Percentiles rank a stretch among this genome's conserved stretches.
These are phyloP conservation scores for Candida broadrunensis DNA, from an alignment of 805 yeast species.

Conservation along the genomic window DNA sequence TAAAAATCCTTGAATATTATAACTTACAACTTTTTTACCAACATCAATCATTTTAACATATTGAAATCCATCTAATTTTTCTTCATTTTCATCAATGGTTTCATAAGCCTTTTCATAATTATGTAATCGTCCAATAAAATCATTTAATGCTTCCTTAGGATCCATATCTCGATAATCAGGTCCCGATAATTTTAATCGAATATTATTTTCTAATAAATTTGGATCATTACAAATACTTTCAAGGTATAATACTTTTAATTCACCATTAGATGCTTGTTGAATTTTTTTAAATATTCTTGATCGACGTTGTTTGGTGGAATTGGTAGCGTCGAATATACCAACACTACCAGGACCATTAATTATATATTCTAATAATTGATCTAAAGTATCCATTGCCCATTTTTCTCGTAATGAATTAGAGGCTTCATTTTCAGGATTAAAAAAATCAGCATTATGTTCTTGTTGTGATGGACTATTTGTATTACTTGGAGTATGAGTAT, in stretches of 20 bases:
- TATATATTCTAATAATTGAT: slow-evolving; percentile 77
- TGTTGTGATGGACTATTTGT: slow-evolving; percentile 7
- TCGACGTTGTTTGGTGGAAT: slow-evolving; percentile 67
- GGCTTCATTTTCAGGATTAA: slow-evolving; percentile 71
- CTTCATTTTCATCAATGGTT: slow-evolving; percentile 80
- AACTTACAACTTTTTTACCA: slow-evolving; percentile 90
- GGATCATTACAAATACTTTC: slow-evolving; percentile 88
- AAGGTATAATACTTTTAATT: slow-evolving; percentile 74
- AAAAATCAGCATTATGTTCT: slow-evolving; percentile 77
- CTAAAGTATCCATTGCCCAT: slow-evolving; percentile 96
- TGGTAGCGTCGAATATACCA: slow-evolving; percentile 87
- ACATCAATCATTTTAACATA: slow-evolving; percentile 95
- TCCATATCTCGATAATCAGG: slow-evolving; percentile 92
- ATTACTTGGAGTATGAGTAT: slow-evolving; percentile 34
- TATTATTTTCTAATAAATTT: slow-evolving; percentile 75
- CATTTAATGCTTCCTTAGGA: slow-evolving; percentile 71
- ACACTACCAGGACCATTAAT: slow-evolving; percentile 82
- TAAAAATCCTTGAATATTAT: slow-evolving; percentile 79
- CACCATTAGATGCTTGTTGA: slow-evolving; percentile 52
- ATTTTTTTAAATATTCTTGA: slow-evolving; percentile 55
- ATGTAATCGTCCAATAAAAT: slow-evolving; percentile 73
- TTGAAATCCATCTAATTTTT: slow-evolving; percentile 64
- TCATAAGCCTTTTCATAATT: slow-evolving; percentile 91
- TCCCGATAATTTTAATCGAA: slow-evolving; percentile 81
- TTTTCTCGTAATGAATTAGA: slow-evolving; percentile 72